These are phyloP conservation scores for Seminavis robusta DNA, from an alignment of 108 stramenopile genomes.

Conservation along the genomic window DNA sequence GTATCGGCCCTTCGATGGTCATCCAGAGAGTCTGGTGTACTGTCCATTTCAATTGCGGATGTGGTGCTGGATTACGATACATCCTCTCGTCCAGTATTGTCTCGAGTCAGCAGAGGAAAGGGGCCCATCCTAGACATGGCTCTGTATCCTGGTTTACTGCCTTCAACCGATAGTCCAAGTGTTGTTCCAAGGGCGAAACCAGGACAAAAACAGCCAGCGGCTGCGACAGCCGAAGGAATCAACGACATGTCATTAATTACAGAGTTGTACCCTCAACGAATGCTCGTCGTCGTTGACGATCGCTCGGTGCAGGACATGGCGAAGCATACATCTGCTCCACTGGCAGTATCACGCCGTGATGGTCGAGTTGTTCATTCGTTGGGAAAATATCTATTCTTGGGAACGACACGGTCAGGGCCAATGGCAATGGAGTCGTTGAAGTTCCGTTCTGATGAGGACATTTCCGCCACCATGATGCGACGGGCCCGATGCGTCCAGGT, in stretches of 20 bases:
- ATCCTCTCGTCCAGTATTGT: conserved; percentile 40
- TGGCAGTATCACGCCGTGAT: conserved; percentile 71
- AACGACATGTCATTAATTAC: conserved; percentile 8
- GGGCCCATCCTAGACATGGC: conserved; percentile 26
- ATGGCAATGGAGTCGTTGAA: conserved; percentile 16
- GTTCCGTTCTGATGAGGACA: conserved; percentile 68
- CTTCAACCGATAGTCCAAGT: not conserved
- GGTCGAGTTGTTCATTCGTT: conserved; percentile 56
- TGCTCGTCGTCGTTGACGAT: conserved; percentile 48
- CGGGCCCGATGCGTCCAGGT: conserved; percentile 49
- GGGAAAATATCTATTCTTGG: conserved; percentile 49
- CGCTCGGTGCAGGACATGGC: conserved; percentile 41
- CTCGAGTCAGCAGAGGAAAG: conserved; percentile 7
- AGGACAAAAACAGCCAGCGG: not conserved
- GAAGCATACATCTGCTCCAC: conserved; percentile 41
- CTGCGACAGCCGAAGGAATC: not conserved
- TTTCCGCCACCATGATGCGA: conserved; percentile 74
- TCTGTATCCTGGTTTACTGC: conserved; percentile 9
- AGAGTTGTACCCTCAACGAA: conserved; percentile 29
- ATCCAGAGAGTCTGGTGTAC: conserved; percentile 25
- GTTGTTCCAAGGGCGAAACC: not conserved
- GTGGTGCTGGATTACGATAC: conserved; percentile 57
- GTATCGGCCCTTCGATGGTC: conserved; percentile 57
- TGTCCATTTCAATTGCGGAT: conserved; percentile 49
- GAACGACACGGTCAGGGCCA: conserved; percentile 34